These are phyloP conservation scores for Raphanus hybrid DNA, from an alignment of 441 rosid genomes.

Conservation along the genomic window DNA sequence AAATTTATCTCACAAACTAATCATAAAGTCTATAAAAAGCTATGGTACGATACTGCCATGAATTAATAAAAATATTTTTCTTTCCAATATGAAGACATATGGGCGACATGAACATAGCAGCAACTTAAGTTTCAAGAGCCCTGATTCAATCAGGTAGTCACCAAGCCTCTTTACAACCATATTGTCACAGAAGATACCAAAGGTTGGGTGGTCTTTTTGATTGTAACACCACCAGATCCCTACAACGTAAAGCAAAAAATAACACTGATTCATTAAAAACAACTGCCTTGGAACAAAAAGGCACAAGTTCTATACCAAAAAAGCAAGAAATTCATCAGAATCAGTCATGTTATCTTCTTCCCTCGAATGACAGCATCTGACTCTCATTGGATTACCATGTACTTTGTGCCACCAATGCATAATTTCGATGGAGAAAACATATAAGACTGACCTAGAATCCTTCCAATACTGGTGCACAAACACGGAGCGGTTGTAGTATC, in stretches of 20 bases:
- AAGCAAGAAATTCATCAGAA: no score
- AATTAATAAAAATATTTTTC: slow-evolving; percentile 23
- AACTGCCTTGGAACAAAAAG: not conserved
- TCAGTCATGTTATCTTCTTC: no score
- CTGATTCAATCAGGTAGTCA: slow-evolving; percentile 80
- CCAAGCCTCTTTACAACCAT: slow-evolving; percentile 75
- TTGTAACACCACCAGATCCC: slow-evolving; percentile 76
- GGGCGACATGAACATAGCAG: slow-evolving; percentile 17
- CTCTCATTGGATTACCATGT: no score
- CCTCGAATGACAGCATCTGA: no score
- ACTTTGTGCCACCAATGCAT: no score
- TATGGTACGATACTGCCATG: slow-evolving; percentile 4
- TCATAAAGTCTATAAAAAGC: not conserved
- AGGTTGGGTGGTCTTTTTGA: slow-evolving; percentile 65
- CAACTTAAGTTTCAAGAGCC: slow-evolving; percentile 48
- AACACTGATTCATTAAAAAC: slow-evolving; percentile 4
- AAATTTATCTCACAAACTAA: not conserved
- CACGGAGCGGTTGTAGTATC: no score
- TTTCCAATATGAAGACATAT: slow-evolving; percentile 3
- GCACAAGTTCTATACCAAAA: not conserved
- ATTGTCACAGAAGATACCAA: slow-evolving; percentile 62
- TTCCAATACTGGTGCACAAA: no score
- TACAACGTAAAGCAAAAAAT: slow-evolving; percentile 39
- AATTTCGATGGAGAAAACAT: no score
- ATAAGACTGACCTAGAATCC: no score